Evolutionary conservation across 345 rosid genomes (phyloP), one percentile per base, ranked within the genome.

Genomic region (Mangifera indica): DNA sequence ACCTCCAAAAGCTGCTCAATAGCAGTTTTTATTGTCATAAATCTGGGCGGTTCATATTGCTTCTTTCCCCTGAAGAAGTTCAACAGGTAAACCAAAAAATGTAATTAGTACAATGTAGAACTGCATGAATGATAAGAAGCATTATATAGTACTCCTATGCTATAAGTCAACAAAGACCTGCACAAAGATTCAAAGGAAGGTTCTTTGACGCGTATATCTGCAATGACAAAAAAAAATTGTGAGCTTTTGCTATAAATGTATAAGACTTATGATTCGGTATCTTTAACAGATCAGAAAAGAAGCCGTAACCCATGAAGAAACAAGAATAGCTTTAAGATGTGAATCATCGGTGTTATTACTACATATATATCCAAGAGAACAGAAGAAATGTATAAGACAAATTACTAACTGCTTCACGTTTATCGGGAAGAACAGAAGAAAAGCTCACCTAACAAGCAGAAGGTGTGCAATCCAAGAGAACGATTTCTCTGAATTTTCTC

Each of bases 181-280:
- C 90, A 85, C 72, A 96, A 82, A 63, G 99, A 91, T 71, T 96
- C 98, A 78, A 87, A 83, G 26, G 98, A 76, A 0, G 97, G 99
- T 81, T 93, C 98, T 81, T 92, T 96, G 74, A 93, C 98, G 53
- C 89, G 84, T 65, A 96, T 96, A 84, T 96, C 97, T 91, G 83
- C 20, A 78, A 15, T 51, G 49, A 60, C 21, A 49, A 57, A 40
- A 32, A 48, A 60, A 25, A 25, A 40, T 55, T 57, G 32, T 48
- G 32, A 71, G 58, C 17, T 70, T n/a, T 1, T 7, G 8, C 42
- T 5, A 37, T 37, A 37, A 37, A 37, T 37, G 42, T 37, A 6
- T 37, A 37, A 37, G 42, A 37, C 42, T 37, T 37, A 6, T 37
- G 42, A 21, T 40, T 44, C 57, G 14, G 14, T 15, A 57, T 53